Base-by-base conservation (phyloP, 2,329 filamentous ascomycete species). In the Xylaria sp. region DNA sequence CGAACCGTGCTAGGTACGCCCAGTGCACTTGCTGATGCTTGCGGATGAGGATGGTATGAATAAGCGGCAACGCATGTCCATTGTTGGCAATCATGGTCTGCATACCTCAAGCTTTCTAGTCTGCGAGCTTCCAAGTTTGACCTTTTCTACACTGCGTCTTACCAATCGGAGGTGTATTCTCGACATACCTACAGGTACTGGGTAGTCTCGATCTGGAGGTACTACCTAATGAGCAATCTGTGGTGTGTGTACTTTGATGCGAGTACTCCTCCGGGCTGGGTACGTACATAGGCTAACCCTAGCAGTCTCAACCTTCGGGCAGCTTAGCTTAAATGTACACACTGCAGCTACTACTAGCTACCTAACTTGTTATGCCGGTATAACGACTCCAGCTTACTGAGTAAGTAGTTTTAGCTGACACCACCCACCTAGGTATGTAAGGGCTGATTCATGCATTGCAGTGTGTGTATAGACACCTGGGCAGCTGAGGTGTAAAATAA, bases 31-130 rank as follows among this genome's bases (percentile, higher is more conserved):
- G 33, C 33, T 36, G 8, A 36, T 55, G 36, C 39, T 28, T 56
- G 9, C 20, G 36, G 48, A 39, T 56, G 9, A 13, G 36, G 48
- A 39, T 28, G 62, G 51, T 63, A 63, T 39, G 49, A 63, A 63
- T 63, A 63, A 43, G 56, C 56, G 56, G 55, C 49, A 54, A 23
- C 20, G 15, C 18, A 9, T 49, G 46, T 52, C 56, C 41, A 15
- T 62, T 31, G 18, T 48, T 28, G 28, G 20, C 43, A 20, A 13
- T 25, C 1, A 59, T 31, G 23, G 25, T 36, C 48, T 48, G 28
- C 48, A 36, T 10, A 10, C 25, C 62, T 36, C 46, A 7, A 39
- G 8, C 3, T 49, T 36, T 48, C 49, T 25, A 31, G 25, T n/a
- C 20, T 20, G 13, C 1, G 36, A 43, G 10, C 9, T 18, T 23